Evolutionary conservation across 768 basidiomycete species (phyloP), one percentile per base, ranked within the genome.

Genomic region (Termitomyces sp.): DNA sequence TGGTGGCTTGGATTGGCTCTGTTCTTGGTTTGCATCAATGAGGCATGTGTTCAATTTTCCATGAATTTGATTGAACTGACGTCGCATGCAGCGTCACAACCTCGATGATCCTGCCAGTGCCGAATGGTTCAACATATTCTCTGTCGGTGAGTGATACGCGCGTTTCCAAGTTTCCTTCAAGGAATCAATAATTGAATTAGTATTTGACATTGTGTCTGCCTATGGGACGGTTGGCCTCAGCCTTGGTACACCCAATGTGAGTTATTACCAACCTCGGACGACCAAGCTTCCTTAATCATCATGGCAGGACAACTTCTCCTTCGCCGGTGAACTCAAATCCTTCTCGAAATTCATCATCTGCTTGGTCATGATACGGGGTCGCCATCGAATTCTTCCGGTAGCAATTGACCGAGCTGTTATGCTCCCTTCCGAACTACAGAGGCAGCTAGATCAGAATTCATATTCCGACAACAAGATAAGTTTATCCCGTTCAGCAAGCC

Each of bases 1-100:
- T 97, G 95, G 96, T 97, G 94, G 94, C 71, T 98, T 22, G 89
- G 78, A 0, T 70, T 93, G 13, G 93, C 92, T 0, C 71, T 98
- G 13, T 94, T 95, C 73, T 71, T 97, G 2, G 78, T 98, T 40
- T 98, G 95, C 69, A 96, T 98, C 62, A 86, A 97, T 60, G 97
- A 98, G 82, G 93, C 91, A 60, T 58, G 80, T 62, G 4, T 26
- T 10, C 18, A 27, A 6, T 37, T 39, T 24, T 9, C 56, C 20
- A 8, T 24, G 9, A 18, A 46, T 49, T 53, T 12, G 40, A 3
- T 45, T 30, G 16, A 27, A 46, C 14, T 62, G 43, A 65, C 34
- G 13, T 18, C 26, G 24, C 20, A 58, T 42, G 14, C 62, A 92
- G 89, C 79, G 83, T 51, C 76, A 77, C 33, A 79, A 83, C 36